phyloP scores from a whole-genome alignment of 176 grass and related monocot genomes.

The Tuctoria greenei region DNA sequence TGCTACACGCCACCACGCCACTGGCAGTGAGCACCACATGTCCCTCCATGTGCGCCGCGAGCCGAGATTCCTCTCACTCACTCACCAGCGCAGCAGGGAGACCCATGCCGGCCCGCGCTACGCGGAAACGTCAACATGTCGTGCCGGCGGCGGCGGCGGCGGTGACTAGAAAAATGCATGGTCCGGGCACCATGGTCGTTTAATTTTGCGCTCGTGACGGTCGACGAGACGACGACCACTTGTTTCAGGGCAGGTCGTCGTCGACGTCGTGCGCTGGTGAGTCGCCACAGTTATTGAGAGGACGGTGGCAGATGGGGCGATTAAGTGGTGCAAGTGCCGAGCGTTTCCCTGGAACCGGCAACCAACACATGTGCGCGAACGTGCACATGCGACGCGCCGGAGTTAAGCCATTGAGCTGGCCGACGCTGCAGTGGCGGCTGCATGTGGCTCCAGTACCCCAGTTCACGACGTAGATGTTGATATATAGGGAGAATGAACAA shows the following conservation, averaged over 20 bases:
- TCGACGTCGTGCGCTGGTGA: not conserved
- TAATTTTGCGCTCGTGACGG: not conserved
- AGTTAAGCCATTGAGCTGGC: not conserved
- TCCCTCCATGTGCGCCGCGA: not conserved
- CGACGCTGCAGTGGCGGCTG: not conserved
- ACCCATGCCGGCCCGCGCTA: conserved; percentile 22
- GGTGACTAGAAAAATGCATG: not conserved
- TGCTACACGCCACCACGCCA: not conserved
- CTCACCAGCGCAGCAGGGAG: not conserved
- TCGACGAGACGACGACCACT: not conserved
- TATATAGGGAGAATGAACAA: not conserved
- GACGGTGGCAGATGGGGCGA: not conserved
- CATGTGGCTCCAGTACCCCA: not conserved
- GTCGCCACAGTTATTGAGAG: not conserved
- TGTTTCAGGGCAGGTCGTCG: not conserved
- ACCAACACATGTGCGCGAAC: conserved; percentile 17
- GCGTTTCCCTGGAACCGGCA: not conserved
- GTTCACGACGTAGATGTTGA: not conserved
- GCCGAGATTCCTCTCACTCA: not conserved
- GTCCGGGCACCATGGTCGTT: too few species aligned
- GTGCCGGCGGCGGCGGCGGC: not conserved
- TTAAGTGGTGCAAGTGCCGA: not conserved
- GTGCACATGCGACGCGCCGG: not conserved
- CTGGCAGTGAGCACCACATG: not conserved
- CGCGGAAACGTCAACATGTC: not conserved